Evolutionary conservation across 768 basidiomycete species (phyloP).

Genomic region (Rhodotorula paludigena): DNA sequence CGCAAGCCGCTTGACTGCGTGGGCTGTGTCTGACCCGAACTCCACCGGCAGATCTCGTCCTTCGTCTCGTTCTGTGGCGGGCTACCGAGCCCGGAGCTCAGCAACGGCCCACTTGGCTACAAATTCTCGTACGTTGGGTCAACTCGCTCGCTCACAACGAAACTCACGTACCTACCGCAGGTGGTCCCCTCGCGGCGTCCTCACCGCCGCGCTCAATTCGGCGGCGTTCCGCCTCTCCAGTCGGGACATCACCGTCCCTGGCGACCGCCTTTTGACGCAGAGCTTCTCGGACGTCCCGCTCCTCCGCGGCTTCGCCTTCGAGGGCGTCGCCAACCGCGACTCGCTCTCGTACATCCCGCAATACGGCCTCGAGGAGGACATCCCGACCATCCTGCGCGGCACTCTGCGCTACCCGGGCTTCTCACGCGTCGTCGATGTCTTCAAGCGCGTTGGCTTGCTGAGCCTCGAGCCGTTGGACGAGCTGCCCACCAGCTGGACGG

Average conservation of each 20-base stretch:
- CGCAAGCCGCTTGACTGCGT: too few relatives aligned
- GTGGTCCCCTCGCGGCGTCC: constrained; percentile 83
- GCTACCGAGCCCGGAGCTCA: constrained; percentile 68
- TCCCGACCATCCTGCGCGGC: constrained; percentile 72
- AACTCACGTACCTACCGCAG: constrained; percentile 54
- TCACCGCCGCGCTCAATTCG: constrained; percentile 69
- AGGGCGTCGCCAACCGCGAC: constrained; percentile 81
- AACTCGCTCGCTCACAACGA: background rate
- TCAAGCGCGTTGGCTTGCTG: constrained; percentile 66
- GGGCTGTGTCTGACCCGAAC: too few relatives aligned
- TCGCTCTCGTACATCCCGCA: constrained; percentile 64
- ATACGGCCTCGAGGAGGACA: constrained; percentile 57
- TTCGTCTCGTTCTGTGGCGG: constrained; percentile 93
- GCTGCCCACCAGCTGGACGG: constrained; percentile 14
- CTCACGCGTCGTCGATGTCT: constrained; percentile 64
- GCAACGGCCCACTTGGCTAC: constrained; percentile 43
- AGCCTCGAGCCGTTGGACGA: constrained; percentile 49
- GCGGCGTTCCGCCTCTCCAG: constrained; percentile 62
- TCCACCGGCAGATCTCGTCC: constrained; percentile 57
- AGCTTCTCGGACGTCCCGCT: constrained; percentile 67
- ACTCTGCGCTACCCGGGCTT: constrained; percentile 90
- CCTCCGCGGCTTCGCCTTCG: constrained; percentile 60
- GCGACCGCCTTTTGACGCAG: constrained; percentile 56
- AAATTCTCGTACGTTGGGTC: constrained; percentile 26
- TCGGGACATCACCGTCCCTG: constrained; percentile 56